phyloP scores from a whole-genome alignment of 108 stramenopile genomes.

The Nitzschia sp. region DNA sequence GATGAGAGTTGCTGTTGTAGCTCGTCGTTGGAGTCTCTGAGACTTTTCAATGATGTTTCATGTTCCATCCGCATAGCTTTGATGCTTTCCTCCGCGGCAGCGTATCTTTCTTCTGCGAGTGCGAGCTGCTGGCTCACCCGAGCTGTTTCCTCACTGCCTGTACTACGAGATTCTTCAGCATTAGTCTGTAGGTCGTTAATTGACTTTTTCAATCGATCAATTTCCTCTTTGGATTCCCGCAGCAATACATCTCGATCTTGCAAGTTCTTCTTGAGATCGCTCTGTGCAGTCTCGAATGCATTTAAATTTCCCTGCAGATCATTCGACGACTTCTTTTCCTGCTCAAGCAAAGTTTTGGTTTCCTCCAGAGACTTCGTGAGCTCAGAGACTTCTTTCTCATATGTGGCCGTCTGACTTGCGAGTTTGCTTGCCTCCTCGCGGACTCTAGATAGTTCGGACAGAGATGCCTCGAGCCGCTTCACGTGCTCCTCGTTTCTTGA shows the following conservation, averaged over 20 bases:
- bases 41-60: neutral
- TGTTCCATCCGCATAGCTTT: conserved; percentile 8
- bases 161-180: neutral
- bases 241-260: neutral
- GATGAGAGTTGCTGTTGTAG: neutral
- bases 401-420: neutral
- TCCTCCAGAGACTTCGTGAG: neutral
- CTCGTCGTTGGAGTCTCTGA: conserved; percentile 3
- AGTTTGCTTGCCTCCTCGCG: neutral
- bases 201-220: neutral
- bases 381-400: neutral
- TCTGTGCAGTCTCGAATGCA: neutral
- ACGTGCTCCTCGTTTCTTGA: conserved; percentile 20
- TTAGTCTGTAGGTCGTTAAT: neutral
- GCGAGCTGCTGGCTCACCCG: neutral
- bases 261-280: neutral
- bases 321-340: neutral
- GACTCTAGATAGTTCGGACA: conserved; percentile 16
- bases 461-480: conserved; percentile 11
- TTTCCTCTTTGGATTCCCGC: neutral
- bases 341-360: neutral
- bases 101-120: conserved; percentile 10
- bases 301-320: neutral
- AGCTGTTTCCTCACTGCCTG: neutral
- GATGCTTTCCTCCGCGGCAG: neutral